Evolutionary conservation across 306 rosid genomes (phyloP).

Genomic region (Rosa lucieae): DNA sequence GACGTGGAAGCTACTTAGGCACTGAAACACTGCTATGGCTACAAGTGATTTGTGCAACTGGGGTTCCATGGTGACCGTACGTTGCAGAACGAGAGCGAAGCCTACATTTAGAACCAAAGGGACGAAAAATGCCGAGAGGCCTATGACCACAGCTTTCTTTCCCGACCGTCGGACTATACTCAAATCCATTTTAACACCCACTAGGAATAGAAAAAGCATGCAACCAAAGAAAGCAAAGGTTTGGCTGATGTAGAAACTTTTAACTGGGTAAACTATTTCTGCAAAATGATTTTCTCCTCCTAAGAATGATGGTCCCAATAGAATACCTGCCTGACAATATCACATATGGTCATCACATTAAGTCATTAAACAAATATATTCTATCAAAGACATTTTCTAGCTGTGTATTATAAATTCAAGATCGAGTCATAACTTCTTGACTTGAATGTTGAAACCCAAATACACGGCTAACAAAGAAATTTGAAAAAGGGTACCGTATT

Average conservation of each 20-base stretch:
- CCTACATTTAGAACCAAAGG: conserved; percentile 19
- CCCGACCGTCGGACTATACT: conserved; percentile 25
- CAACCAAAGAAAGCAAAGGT: conserved; percentile 45
- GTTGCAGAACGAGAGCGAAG: not conserved
- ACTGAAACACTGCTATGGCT: conserved; percentile 25
- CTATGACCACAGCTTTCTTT: conserved; percentile 44
- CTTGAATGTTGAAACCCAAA: not conserved
- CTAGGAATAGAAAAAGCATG: conserved; percentile 47
- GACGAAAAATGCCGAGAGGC: conserved; percentile 15
- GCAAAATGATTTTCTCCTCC: conserved; percentile 19
- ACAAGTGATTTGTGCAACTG: not conserved
- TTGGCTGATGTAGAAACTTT: conserved; percentile 34
- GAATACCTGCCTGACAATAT: conserved; percentile 41
- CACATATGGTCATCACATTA: not conserved
- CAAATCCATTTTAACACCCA: conserved; percentile 52
- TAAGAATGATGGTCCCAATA: conserved; percentile 47
- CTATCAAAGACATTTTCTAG: not conserved
- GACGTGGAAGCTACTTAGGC: conserved; percentile 47
- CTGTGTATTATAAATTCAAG: not conserved
- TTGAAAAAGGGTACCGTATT: not conserved
- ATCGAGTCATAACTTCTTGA: not conserved
- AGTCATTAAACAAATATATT: not conserved
- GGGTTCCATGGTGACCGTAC: conserved; percentile 1
- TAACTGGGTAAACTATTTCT: conserved; percentile 30
- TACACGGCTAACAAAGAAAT: not conserved